Evolutionary conservation across 2,329 filamentous ascomycete genomes (phyloP).

Genomic region (Elsinoe fawcettii): DNA sequence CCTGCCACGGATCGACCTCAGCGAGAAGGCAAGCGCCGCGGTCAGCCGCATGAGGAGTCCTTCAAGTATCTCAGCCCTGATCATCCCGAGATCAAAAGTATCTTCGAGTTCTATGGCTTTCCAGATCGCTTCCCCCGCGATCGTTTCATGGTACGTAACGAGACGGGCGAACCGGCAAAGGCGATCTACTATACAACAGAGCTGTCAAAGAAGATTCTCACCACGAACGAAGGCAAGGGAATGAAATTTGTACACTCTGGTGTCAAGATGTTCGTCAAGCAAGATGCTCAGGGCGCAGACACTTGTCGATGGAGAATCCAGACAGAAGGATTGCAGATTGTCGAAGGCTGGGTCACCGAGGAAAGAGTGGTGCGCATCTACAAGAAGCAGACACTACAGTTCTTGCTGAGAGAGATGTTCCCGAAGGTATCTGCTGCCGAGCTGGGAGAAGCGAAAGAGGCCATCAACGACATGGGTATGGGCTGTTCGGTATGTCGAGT

Average conservation of each 20-base stretch:
- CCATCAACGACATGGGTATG: conserved; percentile 70
- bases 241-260: conserved; percentile 95
- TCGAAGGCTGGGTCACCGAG: conserved; percentile 82
- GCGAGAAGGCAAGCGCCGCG: conserved; percentile 21
- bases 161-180: conserved; percentile 76
- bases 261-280: conserved; percentile 98
- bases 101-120: conserved; percentile 78
- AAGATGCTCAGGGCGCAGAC: conserved; percentile 78
- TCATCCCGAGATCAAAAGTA: conserved; percentile 67
- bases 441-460: conserved; percentile 80
- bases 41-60: conserved; percentile 67
- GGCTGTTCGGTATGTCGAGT: conserved; percentile 87
- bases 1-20: conserved; percentile 9
- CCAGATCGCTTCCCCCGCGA: conserved; percentile 78
- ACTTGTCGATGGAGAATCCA: conserved; percentile 94
- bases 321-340: conserved; percentile 82
- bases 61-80: conserved; percentile 80
- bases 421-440: conserved; percentile 70
- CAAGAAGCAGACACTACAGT: conserved; percentile 70
- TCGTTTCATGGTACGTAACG: conserved; percentile 94
- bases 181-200: conserved; percentile 93
- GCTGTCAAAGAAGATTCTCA: conserved; percentile 76
- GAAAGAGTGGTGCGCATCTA: conserved; percentile 66
- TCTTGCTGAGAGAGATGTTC: conserved; percentile 92
- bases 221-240: conserved; percentile 78